Evolutionary conservation across 2,329 filamentous ascomycete genomes (phyloP).

Genomic region (Cordyceps tenuipes): DNA sequence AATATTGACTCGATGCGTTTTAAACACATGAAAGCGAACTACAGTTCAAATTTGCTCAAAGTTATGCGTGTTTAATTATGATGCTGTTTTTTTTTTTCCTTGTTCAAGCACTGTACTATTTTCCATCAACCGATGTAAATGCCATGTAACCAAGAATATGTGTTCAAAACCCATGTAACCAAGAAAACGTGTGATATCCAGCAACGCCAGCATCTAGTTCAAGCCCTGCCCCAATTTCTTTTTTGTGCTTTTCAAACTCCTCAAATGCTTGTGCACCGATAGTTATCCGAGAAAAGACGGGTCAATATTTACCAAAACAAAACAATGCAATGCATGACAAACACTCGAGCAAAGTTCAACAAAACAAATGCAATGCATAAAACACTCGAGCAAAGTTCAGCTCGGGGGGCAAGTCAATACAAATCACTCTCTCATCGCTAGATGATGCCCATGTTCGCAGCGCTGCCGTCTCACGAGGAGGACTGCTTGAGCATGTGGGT

Average conservation of each 20-base stretch:
- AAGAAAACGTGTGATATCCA: no score
- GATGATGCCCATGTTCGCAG: no score
- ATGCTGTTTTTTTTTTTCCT: background rate
- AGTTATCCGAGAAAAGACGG: background rate
- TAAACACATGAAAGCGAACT: background rate
- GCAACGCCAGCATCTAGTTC: background rate
- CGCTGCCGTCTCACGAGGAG: background rate
- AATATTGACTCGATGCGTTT: background rate
- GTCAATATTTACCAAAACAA: background rate
- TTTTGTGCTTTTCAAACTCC: conserved; percentile 1
- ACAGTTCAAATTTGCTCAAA: background rate
- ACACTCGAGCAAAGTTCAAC: background rate
- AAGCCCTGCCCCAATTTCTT: background rate
- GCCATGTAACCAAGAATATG: background rate
- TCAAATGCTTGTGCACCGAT: background rate
- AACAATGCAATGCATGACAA: background rate
- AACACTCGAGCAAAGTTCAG: background rate
- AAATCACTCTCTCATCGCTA: background rate
- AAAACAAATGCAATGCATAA: background rate
- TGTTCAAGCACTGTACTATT: background rate
- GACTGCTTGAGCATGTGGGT: conserved; percentile 44
- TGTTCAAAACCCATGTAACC: background rate
- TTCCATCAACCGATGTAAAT: background rate
- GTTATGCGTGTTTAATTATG: background rate
- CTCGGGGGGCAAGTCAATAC: background rate